A percentile compares a stretch with the other conserved stretches of the same genome.
phyloP scores from a whole-genome alignment of 805 yeast genomes.

The Metschnikowia bowlesiae region DNA sequence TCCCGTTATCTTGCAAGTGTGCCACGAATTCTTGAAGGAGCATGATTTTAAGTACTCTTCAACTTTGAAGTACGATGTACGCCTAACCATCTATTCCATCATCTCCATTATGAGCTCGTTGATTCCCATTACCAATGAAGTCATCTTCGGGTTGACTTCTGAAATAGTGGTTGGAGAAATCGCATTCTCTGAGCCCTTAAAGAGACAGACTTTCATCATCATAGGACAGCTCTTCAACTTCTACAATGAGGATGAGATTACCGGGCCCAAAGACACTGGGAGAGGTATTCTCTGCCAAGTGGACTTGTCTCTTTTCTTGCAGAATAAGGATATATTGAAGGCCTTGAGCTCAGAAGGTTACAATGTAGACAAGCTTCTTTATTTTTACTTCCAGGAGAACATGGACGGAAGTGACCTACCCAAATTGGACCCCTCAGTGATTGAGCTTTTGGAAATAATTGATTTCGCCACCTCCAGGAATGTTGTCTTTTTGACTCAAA shows the following conservation, averaged over 20 bases:
- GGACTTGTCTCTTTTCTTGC: slow-evolving; percentile 5
- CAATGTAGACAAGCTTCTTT: slow-evolving; percentile 29
- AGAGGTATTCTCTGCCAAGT: slow-evolving; percentile 17
- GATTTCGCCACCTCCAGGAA: slow-evolving; percentile 10
- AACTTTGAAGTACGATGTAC: slow-evolving; percentile 47
- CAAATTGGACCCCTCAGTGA: slow-evolving; percentile 14
- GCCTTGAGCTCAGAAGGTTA: slow-evolving; percentile 23
- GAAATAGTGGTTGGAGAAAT: slow-evolving; percentile 26
- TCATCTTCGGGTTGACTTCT: slow-evolving; percentile 30
- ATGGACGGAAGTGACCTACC: slow-evolving; percentile 18
- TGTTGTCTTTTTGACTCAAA: slow-evolving; percentile 15
- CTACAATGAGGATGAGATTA: slow-evolving; percentile 16
- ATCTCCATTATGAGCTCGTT: slow-evolving; percentile 74
- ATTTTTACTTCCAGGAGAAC: slow-evolving; percentile 24
- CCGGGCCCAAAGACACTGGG: not conserved
- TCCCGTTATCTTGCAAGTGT: slow-evolving; percentile 54
- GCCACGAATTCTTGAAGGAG: slow-evolving; percentile 48
- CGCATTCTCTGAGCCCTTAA: slow-evolving; percentile 18
- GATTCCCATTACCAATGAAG: slow-evolving; percentile 46
- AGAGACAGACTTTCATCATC: slow-evolving; percentile 34
- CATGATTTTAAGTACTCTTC: slow-evolving; percentile 15
- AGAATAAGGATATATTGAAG: slow-evolving; percentile 7
- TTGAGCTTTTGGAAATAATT: slow-evolving; percentile 22
- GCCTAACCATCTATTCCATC: slow-evolving; percentile 79
- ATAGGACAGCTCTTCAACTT: slow-evolving; percentile 40